Evolutionary conservation across 73 alveolate genomes (phyloP).

Genomic region (Paramecium sexaurelia): DNA sequence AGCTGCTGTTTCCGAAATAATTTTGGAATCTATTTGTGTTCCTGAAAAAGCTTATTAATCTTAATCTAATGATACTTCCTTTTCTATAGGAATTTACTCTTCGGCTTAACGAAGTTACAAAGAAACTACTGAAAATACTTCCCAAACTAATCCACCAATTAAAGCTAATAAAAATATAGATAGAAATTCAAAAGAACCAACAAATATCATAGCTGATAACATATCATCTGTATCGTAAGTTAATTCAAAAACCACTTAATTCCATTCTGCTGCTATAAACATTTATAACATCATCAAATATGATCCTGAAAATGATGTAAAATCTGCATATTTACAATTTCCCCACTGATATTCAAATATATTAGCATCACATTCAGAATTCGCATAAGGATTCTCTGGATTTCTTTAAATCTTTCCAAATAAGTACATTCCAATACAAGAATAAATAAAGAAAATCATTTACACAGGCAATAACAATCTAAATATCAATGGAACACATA

Average conservation of each 20-base stretch:
- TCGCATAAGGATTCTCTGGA: slow-evolving; percentile 22
- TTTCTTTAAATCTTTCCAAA: background rate
- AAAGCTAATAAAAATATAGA: slow-evolving; percentile 51
- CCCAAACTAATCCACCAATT: slow-evolving; percentile 67
- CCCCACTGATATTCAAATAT: background rate
- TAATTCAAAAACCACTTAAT: background rate
- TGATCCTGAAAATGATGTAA: slow-evolving; percentile 42
- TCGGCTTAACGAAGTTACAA: background rate
- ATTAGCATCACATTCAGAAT: background rate
- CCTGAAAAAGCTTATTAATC: background rate
- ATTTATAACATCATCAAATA: slow-evolving; percentile 31
- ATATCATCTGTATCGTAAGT: background rate
- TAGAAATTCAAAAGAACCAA: slow-evolving; percentile 37
- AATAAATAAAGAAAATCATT: slow-evolving; percentile 39
- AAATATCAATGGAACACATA: slow-evolving; percentile 55
- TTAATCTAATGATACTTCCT: background rate
- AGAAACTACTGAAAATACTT: slow-evolving; percentile 56
- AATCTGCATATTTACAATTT: slow-evolving; percentile 21
- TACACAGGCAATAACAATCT: slow-evolving; percentile 4
- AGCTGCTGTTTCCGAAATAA: background rate
- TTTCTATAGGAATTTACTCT: background rate
- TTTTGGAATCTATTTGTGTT: background rate
- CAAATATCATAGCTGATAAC: slow-evolving; percentile 20
- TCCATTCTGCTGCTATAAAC: slow-evolving; percentile 56
- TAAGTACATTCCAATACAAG: slow-evolving; percentile 44